phyloP scores from a whole-genome alignment of 352 stramenopile species.

The Phytopythium vexans region DNA sequence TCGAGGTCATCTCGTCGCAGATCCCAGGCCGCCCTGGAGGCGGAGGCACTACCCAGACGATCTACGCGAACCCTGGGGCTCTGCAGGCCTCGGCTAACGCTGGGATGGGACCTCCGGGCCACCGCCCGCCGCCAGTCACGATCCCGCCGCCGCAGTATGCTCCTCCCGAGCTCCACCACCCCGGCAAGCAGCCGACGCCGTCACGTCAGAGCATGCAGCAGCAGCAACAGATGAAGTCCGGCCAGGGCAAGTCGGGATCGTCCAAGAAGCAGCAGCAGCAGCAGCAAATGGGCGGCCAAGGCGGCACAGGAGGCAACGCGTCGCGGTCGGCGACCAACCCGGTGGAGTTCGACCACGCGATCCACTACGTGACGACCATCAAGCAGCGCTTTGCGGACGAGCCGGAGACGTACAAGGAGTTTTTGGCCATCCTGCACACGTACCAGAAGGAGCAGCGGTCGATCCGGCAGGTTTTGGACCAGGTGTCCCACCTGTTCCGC shows the following conservation, averaged over 20 bases:
- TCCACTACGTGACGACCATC: constrained; percentile 99
- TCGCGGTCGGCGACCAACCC: constrained; percentile 71
- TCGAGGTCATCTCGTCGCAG: constrained; percentile 74
- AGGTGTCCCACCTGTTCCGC: constrained; percentile 98
- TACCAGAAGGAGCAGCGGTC: constrained; percentile 99
- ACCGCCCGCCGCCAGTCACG: constrained; percentile 63
- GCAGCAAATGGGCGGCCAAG: not conserved
- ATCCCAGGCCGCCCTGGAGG: constrained; percentile 39
- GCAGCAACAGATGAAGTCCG: constrained; percentile 22
- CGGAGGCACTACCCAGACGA: constrained; percentile 13
- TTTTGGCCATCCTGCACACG: constrained; percentile 99
- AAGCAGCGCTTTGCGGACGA: constrained; percentile 98
- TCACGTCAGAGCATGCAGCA: constrained; percentile 47
- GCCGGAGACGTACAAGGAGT: constrained; percentile 98
- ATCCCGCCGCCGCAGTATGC: constrained; percentile 71
- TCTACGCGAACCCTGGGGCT: constrained; percentile 22
- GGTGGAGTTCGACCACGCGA: constrained; percentile 99
- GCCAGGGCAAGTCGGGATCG: constrained; percentile 33
- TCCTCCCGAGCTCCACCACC: constrained; percentile 37
- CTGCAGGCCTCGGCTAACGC: constrained; percentile 22
- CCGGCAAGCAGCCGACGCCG: constrained; percentile 36
- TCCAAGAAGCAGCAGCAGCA: constrained; percentile 50
- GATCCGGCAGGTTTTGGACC: constrained; percentile 97
- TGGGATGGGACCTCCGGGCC: constrained; percentile 22
- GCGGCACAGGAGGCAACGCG: constrained; percentile 15